These are phyloP conservation scores for Cyclostephanos tholiformis DNA, from an alignment of 108 stramenopile genomes.

Conservation along the genomic window DNA sequence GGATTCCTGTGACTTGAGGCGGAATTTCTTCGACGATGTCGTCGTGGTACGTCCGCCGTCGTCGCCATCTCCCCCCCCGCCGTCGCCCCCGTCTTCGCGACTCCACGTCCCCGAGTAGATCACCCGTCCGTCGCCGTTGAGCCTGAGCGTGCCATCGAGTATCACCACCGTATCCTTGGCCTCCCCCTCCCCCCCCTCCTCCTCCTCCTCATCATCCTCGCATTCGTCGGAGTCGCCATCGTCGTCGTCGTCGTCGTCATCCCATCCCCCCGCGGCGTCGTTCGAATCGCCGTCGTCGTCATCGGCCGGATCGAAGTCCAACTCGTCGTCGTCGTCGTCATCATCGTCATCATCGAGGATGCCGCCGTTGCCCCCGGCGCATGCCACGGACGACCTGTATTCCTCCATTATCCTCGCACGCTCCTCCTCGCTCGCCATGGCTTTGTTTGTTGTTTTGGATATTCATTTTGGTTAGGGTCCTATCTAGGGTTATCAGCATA, in stretches of 20 bases:
- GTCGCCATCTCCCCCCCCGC: constrained; percentile 1
- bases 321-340: constrained; percentile 14
- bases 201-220: constrained; percentile 10
- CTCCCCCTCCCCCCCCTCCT: constrained; percentile 5
- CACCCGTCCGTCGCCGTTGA: constrained; percentile 45
- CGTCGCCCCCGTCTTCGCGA: background rate
- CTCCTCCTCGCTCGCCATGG: constrained; percentile 43
- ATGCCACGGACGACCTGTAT: constrained; percentile 5
- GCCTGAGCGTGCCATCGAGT: constrained; percentile 26
- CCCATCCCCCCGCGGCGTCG: constrained; percentile 12
- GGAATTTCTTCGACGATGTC: constrained; percentile 38
- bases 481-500: no score
- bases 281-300: constrained; percentile 24
- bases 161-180: constrained; percentile 19
- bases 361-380: no score
- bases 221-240: constrained; percentile 5
- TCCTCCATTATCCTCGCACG: constrained; percentile 35
- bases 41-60: no score
- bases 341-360: constrained; percentile 15
- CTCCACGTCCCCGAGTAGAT: constrained; percentile 49
- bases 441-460: no score
- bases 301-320: constrained; percentile 38
- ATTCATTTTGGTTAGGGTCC: no score
- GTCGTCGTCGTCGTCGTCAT: constrained; percentile 15
- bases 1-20: constrained; percentile 39